Evolutionary conservation across 805 yeast species (phyloP).

Genomic region (Cyberlindnera bimundalis): DNA sequence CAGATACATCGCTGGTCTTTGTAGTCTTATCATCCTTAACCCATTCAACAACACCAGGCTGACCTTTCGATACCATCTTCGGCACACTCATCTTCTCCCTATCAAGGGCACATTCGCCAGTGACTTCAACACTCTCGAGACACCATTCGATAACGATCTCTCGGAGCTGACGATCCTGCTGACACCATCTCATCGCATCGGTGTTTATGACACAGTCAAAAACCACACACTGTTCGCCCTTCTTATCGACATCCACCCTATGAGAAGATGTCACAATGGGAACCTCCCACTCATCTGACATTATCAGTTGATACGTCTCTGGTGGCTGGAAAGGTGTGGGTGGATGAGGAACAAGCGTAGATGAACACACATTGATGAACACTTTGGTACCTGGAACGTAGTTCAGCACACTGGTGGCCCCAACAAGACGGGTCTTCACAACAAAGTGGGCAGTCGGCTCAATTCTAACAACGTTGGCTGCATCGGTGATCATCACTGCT

Average conservation of each 20-base stretch:
- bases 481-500: conserved; percentile 11
- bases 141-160: conserved; percentile 80
- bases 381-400: conserved; percentile 52
- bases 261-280: conserved; percentile 71
- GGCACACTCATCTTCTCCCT: conserved; percentile 62
- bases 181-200: conserved; percentile 58
- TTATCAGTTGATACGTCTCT: conserved; percentile 56
- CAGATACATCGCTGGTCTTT: conserved; percentile 40
- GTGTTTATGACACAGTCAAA: conserved; percentile 79
- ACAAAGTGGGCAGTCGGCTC: conserved; percentile 71
- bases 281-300: conserved; percentile 77
- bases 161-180: conserved; percentile 53
- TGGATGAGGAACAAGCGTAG: conserved; percentile 64
- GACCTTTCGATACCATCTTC: conserved; percentile 70
- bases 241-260: conserved; percentile 59
- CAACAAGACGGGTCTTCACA: conserved; percentile 52
- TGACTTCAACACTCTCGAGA: conserved; percentile 69
- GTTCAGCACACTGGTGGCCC: conserved; percentile 20
- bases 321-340: conserved; percentile 49
- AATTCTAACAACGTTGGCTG: conserved; percentile 29
- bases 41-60: conserved; percentile 42
- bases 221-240: conserved; percentile 60
- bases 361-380: conserved; percentile 75
- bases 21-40: conserved; percentile 35
- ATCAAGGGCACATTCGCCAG: conserved; percentile 48